Evolutionary conservation across 2,329 filamentous ascomycete genomes (phyloP).

Genomic region (Diaporthe batatas): DNA sequence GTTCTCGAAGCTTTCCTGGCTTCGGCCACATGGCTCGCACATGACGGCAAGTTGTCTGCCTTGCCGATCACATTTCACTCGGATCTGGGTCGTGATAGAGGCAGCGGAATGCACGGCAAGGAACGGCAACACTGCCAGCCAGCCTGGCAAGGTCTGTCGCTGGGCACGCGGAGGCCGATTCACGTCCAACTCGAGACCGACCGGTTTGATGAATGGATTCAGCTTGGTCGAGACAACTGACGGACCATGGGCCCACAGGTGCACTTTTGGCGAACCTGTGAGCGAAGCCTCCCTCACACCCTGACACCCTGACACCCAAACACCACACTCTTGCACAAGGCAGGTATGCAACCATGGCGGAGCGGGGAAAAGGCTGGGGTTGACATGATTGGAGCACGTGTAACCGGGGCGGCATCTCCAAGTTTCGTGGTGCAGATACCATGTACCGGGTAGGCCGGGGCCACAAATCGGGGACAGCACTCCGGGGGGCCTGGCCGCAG

Average conservation of each 20-base stretch:
- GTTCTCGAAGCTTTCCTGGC: slow-evolving; percentile 12
- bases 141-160: neutral
- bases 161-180: neutral
- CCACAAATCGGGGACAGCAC: neutral
- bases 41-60: slow-evolving; percentile 24
- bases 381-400: slow-evolving; percentile 36
- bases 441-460: slow-evolving; percentile 35
- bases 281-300: slow-evolving; percentile 13
- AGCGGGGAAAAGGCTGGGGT: slow-evolving; percentile 36
- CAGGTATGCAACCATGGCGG: slow-evolving; percentile 34
- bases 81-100: neutral
- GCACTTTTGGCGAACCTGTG: slow-evolving; percentile 14
- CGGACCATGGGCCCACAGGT: slow-evolving; percentile 12
- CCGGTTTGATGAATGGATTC: neutral
- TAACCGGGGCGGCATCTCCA: slow-evolving; percentile 34
- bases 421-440: slow-evolving; percentile 35
- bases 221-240: neutral
- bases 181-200: neutral
- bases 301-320: neutral
- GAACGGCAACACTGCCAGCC: neutral
- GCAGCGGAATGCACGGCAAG: neutral
- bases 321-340: slow-evolving; percentile 32
- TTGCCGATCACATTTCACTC: slow-evolving; percentile 28
- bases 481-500: neutral
- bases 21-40: slow-evolving; percentile 39